Evolutionary conservation across 164 flowering plant genomes (phyloP), one percentile per base, ranked within the genome.

Genomic region (Saururus chinensis): DNA sequence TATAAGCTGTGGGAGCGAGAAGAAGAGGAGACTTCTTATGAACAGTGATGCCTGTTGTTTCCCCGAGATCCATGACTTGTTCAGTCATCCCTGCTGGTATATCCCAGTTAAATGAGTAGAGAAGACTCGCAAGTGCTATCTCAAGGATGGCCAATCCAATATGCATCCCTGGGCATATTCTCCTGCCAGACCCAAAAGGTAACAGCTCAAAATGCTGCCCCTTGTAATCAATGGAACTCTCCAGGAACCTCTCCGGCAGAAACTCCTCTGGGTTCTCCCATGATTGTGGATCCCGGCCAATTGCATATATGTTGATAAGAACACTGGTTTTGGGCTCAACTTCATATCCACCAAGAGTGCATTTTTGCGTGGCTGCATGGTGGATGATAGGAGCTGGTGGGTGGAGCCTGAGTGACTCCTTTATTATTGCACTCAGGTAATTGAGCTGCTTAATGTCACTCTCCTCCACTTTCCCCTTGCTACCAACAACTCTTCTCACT

Each of bases 401-500:
- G 63, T 78, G 79, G 5, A 78, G 67, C 58, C 82, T 74, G 16
- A 78, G 23, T 20, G 70, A 53, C 62, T 77, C 83, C 53, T 59
- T 59, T 9, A 59, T 7, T 19, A 42, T 45, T 16, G 14, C 35
- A 1, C 48, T 45, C 9, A 60, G 30, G 12, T 42, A 60, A 9
- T 60, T 9, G 10, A 60, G 54, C 16, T 60, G 63, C 7, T 23
- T 14, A 22, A 60, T 48, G 52, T 60, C 63, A 48, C 63, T 48
- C 25, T 60, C 63, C 4, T 60, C 62, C 19, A 60, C 62, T 49
- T 37, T 60, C 7, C 4, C 30, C n/a, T 48, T 48, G 21, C 35
- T 45, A 12, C 63, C 63, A 45, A 60, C 30, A 4, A n/a, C 23
- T 19, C 63, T 45, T 26, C 63, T 60, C 2, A 60, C 41, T 60